Conservation (phyloP, 1,284 basidiomycete species). For the Gastroboletus turbinatus region DNA sequence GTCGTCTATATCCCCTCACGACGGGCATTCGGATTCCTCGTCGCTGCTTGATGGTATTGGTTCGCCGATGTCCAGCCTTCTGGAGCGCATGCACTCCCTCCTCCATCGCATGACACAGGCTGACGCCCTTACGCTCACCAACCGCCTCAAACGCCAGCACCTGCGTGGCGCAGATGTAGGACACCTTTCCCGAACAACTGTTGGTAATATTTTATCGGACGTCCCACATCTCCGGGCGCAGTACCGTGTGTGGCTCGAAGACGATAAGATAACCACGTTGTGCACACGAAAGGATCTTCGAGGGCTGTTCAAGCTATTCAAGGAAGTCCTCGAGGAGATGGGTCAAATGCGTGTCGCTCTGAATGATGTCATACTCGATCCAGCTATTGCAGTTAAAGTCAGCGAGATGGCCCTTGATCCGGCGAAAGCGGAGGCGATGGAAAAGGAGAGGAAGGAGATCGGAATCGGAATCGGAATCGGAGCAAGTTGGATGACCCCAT, state of each 20-base stretch:
- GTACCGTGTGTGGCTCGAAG: constrained; percentile 74
- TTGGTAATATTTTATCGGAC: constrained; percentile 77
- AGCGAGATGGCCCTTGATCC: constrained; percentile 73
- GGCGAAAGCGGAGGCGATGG: constrained; percentile 47
- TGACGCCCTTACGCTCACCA: constrained; percentile 86
- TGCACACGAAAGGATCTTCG: constrained; percentile 86
- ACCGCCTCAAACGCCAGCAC: constrained; percentile 89
- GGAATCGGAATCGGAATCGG: constrained; percentile 28
- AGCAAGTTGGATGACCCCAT: constrained; percentile 76
- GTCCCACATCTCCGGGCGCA: constrained; percentile 68
- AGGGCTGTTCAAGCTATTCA: constrained; percentile 80
- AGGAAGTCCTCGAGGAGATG: constrained; percentile 83
- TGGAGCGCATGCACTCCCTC: constrained; percentile 72
- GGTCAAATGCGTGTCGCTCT: constrained; percentile 80
- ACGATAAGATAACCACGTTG: constrained; percentile 59
- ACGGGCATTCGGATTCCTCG: constrained; percentile 66
- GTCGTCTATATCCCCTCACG: constrained; percentile 47
- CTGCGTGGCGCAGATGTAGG: constrained; percentile 84
- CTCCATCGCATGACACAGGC: constrained; percentile 74
- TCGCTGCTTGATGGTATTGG: constrained; percentile 57
- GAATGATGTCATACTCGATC: constrained; percentile 91
- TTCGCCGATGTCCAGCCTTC: constrained; percentile 56
- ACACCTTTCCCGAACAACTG: constrained; percentile 84
- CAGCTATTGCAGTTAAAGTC: constrained; percentile 68
- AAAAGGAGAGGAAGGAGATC: constrained; percentile 32